Percentiles rank a stretch among this genome's conserved stretches.
These are phyloP conservation scores for Aspergillus pseudoglaucus DNA, from an alignment of 2,329 filamentous ascomycete genomes.

Conservation along the genomic window DNA sequence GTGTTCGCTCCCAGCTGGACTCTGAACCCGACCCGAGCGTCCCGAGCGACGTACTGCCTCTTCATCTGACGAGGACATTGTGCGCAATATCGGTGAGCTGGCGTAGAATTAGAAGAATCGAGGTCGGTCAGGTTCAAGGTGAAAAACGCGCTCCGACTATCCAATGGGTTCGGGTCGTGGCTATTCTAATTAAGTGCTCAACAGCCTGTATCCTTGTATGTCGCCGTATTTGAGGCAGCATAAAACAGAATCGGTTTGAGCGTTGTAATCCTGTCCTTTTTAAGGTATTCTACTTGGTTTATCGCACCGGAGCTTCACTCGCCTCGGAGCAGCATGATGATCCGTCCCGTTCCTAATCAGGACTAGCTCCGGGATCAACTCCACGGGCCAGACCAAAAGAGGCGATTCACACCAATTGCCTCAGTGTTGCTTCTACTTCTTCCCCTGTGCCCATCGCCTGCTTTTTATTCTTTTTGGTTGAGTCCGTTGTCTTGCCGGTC, in stretches of 20 bases:
- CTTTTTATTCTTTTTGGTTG: not conserved
- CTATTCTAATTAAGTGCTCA: no score
- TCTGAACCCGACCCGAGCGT: conserved; percentile 19
- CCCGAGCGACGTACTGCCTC: conserved; percentile 31
- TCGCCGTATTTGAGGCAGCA: no score
- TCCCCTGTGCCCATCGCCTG: not conserved
- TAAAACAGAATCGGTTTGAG: no score
- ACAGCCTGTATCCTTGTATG: no score
- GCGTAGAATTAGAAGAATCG: not conserved
- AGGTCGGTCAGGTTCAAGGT: not conserved
- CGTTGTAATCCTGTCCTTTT: not conserved
- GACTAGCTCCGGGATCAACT: conserved; percentile 15
- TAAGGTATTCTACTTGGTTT: not conserved
- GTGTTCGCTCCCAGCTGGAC: conserved; percentile 16
- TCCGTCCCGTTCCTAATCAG: conserved; percentile 18
- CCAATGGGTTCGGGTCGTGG: no score
- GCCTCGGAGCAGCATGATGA: conserved; percentile 13
- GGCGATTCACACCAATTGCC: not conserved
- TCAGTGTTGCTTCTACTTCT: not conserved
- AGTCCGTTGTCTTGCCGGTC: conserved; percentile 5
- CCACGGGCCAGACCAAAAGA: conserved; percentile 14
- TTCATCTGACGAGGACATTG: conserved; percentile 35
- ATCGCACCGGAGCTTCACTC: not conserved
- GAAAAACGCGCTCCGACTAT: not conserved
- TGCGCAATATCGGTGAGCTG: not conserved